Base-by-base conservation (phyloP, 805 yeast genomes). In the Lipomyces anomalus region DNA sequence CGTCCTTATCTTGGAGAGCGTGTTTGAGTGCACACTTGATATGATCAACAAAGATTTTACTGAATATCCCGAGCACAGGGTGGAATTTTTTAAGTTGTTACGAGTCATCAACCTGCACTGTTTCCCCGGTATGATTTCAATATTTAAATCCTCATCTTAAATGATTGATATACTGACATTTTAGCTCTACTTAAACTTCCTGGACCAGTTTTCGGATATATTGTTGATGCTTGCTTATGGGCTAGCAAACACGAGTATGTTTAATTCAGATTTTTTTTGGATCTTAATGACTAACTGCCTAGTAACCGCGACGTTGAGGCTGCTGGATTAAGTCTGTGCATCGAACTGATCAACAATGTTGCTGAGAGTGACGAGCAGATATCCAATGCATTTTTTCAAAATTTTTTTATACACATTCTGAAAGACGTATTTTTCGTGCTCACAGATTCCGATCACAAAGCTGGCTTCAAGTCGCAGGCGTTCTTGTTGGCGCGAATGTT, bases 171-270 rank as follows among this genome's bases (percentile, higher is more conserved):
- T n/a, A n/a, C n/a, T n/a, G n/a, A n/a, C n/a, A n/a, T n/a, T n/a
- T n/a, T n/a, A n/a, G 95, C 97, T 0, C 73, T 92, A 55, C 72
- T 87, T 49, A 84, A 87, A 64, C 75, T 92, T 53, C 94, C 97
- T 6, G 90, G 94, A 2, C 88, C 80, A 52, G 95, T 95, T 21
- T 90, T 92, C 75, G 88, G 84, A 61, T 76, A 87, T 48, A 82
- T 92, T 46, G 80, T 92, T 49, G 90, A 88, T 67, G 95, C 97
- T 2, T 89, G 95, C 38, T 72, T 92, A 60, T 92, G 99, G 99
- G 97, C 97, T 0, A 85, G 92, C 66, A 90, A 92, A 67, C 99
- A 92, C 66, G 92, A 89, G n/a, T n/a, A n/a, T n/a, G n/a, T n/a
- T n/a, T n/a, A n/a, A n/a, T n/a, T n/a, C n/a, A n/a, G n/a, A n/a